These are phyloP conservation scores for Jaminaea rosea DNA, from an alignment of 1,284 basidiomycete species.

Conservation along the genomic window DNA sequence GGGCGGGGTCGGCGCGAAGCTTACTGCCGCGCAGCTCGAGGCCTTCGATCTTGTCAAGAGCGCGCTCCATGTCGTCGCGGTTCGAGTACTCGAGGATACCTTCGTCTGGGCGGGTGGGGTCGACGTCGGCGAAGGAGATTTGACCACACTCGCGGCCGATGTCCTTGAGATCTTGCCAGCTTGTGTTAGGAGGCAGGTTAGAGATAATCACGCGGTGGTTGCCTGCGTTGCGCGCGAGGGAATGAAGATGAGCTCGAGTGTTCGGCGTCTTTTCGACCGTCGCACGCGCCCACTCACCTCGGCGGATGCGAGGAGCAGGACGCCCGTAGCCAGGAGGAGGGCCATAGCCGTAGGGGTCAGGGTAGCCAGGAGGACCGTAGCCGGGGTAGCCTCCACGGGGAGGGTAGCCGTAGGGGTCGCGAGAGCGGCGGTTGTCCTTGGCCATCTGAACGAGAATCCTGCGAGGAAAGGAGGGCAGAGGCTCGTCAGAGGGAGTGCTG, in stretches of 20 bases:
- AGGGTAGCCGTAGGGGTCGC: slow-evolving; percentile 11
- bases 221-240: slow-evolving; percentile 1
- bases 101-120: slow-evolving; percentile 38
- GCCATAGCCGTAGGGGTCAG: slow-evolving; percentile 17
- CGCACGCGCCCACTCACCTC: slow-evolving; percentile 11
- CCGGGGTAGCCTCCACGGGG: slow-evolving; percentile 11
- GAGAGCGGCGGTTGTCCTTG: slow-evolving; percentile 20
- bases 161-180: slow-evolving; percentile 97
- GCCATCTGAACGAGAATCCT: slow-evolving; percentile 42
- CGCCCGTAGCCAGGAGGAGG: neutral
- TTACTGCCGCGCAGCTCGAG: slow-evolving; percentile 40
- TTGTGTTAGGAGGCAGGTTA: slow-evolving; percentile 78
- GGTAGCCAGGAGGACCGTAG: slow-evolving; percentile 14
- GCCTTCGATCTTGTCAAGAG: slow-evolving; percentile 43
- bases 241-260: neutral
- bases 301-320: slow-evolving; percentile 21
- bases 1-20: slow-evolving; percentile 40
- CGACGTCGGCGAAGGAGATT: slow-evolving; percentile 42
- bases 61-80: slow-evolving; percentile 42
- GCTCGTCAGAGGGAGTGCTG: neutral
- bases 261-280: neutral
- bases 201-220: slow-evolving; percentile 35
- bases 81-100: slow-evolving; percentile 45
- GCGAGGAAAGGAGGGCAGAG: neutral
- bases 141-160: slow-evolving; percentile 80